A percentile compares a stretch with the other conserved stretches of the same genome.
phyloP scores from a whole-genome alignment of 176 grass and related monocot species.

The Alloteropsis semialata region DNA sequence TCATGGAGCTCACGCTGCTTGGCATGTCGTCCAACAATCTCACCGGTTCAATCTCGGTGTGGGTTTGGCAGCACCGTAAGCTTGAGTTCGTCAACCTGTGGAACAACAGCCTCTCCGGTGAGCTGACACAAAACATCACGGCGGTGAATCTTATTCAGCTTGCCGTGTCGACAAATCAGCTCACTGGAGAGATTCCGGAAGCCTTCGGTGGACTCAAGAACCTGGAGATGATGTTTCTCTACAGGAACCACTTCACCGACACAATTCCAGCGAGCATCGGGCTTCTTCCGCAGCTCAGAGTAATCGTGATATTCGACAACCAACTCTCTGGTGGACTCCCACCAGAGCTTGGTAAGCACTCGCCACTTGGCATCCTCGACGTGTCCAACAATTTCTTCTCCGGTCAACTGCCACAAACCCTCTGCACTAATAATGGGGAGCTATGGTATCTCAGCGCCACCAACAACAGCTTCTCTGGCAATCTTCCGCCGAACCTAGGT shows the following conservation, averaged over 20 bases:
- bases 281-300: slow-evolving; percentile 21
- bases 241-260: slow-evolving; percentile 45
- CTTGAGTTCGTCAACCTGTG: slow-evolving; percentile 1
- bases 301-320: slow-evolving; percentile 50
- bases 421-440: slow-evolving; percentile 33
- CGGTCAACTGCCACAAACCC: slow-evolving; percentile 32
- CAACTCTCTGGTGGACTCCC: slow-evolving; percentile 55
- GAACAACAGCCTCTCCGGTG: slow-evolving; percentile 28
- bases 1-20: slow-evolving; percentile 19
- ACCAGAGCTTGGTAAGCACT: slow-evolving; percentile 55
- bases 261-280: too few relatives aligned
- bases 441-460: slow-evolving; percentile 37
- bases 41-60: slow-evolving; percentile 38
- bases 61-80: slow-evolving; percentile 40
- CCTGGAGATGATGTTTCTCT: slow-evolving; percentile 33
- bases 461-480: slow-evolving; percentile 56
- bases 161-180: slow-evolving; percentile 47
- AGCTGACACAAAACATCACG: slow-evolving; percentile 12
- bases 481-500: slow-evolving; percentile 36
- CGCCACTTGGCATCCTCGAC: slow-evolving; percentile 51
- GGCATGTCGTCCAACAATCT: slow-evolving; percentile 26
- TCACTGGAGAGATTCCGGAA: slow-evolving; percentile 52
- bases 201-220: slow-evolving; percentile 40
- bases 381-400: slow-evolving; percentile 45
- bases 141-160: slow-evolving; percentile 25